phyloP scores from a whole-genome alignment of 2,329 filamentous ascomycete species.

The Verticillium nonalfalfae region DNA sequence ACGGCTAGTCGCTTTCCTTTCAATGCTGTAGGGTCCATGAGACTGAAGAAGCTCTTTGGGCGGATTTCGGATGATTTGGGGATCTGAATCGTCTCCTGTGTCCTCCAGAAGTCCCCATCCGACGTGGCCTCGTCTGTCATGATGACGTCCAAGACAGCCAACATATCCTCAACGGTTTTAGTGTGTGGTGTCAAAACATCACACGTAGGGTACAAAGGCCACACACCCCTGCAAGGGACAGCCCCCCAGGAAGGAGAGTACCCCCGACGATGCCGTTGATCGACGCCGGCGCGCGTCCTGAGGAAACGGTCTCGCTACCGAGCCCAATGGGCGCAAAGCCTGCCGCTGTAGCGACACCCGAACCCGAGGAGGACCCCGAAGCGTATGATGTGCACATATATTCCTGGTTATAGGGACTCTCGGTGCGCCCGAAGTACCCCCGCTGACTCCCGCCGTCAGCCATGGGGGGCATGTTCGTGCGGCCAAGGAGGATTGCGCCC shows the following conservation, averaged over 20 bases:
- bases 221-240: slow-evolving; percentile 40
- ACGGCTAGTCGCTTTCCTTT: slow-evolving; percentile 39
- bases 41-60: slow-evolving; percentile 22
- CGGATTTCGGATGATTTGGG: slow-evolving; percentile 22
- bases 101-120: slow-evolving; percentile 48
- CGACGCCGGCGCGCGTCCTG: slow-evolving; percentile 42
- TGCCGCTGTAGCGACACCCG: slow-evolving; percentile 37
- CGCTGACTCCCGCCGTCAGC: slow-evolving; percentile 49
- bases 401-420: slow-evolving; percentile 43
- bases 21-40: slow-evolving; percentile 25
- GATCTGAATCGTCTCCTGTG: slow-evolving; percentile 38
- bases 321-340: slow-evolving; percentile 44
- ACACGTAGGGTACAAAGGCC: slow-evolving; percentile 46
- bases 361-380: slow-evolving; percentile 48
- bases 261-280: slow-evolving; percentile 44
- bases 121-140: slow-evolving; percentile 26
- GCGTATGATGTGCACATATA: slow-evolving; percentile 45
- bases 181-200: slow-evolving; percentile 45
- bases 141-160: slow-evolving; percentile 36
- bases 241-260: slow-evolving; percentile 45
- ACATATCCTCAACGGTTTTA: slow-evolving; percentile 37
- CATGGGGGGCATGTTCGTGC: slow-evolving; percentile 53
- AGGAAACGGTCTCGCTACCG: slow-evolving; percentile 46
- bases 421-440: slow-evolving; percentile 43
- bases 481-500: slow-evolving; percentile 44